Percentiles rank a stretch among this genome's conserved stretches.
Conservation (phyloP, 176 grass and related monocot species). For the Phoenix dactylifera region DNA sequence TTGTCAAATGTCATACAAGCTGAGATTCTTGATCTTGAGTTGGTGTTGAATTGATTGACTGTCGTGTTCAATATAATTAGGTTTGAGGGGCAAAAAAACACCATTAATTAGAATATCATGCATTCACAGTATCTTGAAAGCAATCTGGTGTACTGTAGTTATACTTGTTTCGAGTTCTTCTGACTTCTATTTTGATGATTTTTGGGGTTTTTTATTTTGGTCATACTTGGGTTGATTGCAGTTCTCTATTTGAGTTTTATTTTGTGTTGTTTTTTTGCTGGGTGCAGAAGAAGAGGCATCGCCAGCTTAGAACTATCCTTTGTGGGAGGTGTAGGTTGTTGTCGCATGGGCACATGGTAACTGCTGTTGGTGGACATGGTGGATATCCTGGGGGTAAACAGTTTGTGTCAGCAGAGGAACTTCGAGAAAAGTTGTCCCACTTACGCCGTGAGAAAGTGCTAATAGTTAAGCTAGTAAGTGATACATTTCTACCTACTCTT, state of each 20-base stretch:
- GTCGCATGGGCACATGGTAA: conserved; percentile 81
- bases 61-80: too few species aligned
- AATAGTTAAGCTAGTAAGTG: conserved; percentile 70
- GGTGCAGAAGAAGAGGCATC: conserved; percentile 81
- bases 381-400: conserved; percentile 91
- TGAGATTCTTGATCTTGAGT: too few species aligned
- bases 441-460: conserved; percentile 68
- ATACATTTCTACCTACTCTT: not conserved
- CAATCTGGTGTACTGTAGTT: too few species aligned
- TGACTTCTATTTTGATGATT: not conserved
- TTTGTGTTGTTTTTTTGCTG: not conserved
- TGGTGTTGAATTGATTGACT: too few species aligned
- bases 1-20: too few species aligned
- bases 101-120: too few species aligned
- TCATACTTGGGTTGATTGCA: not conserved
- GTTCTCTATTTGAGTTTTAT: not conserved
- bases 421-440: conserved; percentile 66
- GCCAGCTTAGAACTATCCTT: conserved; percentile 58
- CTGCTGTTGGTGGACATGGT: conserved; percentile 86
- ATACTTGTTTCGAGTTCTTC: not conserved
- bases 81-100: too few species aligned
- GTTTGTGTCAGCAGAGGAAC: conserved; percentile 59
- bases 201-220: not conserved
- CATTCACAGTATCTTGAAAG: too few species aligned
- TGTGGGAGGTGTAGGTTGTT: conserved; percentile 73